A percentile compares a stretch with the other conserved stretches of the same genome.
Evolutionary conservation across 129 eudicot species (phyloP).

Genomic region (Lonicera japonica): DNA sequence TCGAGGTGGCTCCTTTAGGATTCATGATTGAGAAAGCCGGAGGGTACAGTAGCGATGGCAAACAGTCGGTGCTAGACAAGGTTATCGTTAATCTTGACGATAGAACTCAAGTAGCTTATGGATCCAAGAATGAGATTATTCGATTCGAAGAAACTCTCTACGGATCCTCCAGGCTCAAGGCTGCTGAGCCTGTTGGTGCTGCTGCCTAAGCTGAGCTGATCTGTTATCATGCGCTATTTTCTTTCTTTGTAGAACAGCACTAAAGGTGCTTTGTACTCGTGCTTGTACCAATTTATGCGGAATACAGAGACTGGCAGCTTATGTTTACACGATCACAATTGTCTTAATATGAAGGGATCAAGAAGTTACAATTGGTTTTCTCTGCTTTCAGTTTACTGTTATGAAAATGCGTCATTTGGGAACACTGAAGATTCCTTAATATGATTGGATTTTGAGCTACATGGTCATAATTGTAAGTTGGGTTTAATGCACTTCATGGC

Average conservation of each 20-base stretch:
- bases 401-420: background rate
- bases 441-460: background rate
- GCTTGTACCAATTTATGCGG: background rate
- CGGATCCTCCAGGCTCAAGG: constrained; percentile 88
- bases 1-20: constrained; percentile 97
- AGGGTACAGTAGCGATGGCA: constrained; percentile 91
- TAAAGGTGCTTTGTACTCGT: constrained; percentile 5
- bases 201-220: constrained; percentile 38
- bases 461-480: background rate
- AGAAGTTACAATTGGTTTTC: constrained; percentile 4
- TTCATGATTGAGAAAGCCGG: constrained; percentile 94
- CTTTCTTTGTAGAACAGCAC: constrained; percentile 7
- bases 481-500: background rate
- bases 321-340: constrained; percentile 5
- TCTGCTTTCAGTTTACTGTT: constrained; percentile 25
- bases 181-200: constrained; percentile 83
- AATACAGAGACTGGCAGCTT: background rate
- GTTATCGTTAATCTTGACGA: constrained; percentile 74
- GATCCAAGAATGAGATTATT: constrained; percentile 89
- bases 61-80: constrained; percentile 75
- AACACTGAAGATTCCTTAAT: constrained; percentile 10
- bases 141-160: constrained; percentile 90
- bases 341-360: constrained; percentile 3
- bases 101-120: constrained; percentile 95
- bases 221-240: background rate